These are phyloP conservation scores for Acanthamoeba royreba DNA, from an alignment of 208 protist species.

Conservation along the genomic window DNA sequence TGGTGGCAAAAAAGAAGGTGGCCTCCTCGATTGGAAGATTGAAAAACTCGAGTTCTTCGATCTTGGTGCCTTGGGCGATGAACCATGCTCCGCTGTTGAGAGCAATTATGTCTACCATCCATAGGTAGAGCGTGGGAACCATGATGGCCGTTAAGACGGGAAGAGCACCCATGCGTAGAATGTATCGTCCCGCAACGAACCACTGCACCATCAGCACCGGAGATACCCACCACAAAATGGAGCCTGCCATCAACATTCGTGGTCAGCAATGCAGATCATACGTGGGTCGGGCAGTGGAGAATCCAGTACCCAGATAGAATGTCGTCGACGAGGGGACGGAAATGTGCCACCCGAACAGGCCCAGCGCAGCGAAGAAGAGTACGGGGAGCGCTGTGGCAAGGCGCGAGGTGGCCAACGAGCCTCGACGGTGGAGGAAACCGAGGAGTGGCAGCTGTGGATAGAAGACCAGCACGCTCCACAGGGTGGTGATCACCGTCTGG, in stretches of 20 bases:
- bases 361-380: background rate
- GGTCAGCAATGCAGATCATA: background rate
- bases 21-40: background rate
- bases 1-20: background rate
- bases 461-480: background rate
- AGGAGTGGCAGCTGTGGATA: background rate
- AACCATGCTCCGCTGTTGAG: background rate
- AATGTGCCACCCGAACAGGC: background rate
- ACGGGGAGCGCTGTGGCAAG: background rate
- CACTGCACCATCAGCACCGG: conserved; percentile 16
- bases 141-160: background rate
- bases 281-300: background rate
- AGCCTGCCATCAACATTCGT: background rate
- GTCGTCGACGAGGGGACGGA: background rate
- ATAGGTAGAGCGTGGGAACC: background rate
- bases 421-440: background rate
- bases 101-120: background rate
- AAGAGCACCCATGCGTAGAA: background rate
- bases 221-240: background rate
- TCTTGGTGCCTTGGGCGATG: background rate
- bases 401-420: background rate
- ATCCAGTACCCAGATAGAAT: background rate
- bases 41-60: background rate
- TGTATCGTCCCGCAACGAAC: background rate
- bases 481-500: background rate